phyloP scores from a whole-genome alignment of 108 stramenopile genomes.

The Discostella pseudostelligera region DNA sequence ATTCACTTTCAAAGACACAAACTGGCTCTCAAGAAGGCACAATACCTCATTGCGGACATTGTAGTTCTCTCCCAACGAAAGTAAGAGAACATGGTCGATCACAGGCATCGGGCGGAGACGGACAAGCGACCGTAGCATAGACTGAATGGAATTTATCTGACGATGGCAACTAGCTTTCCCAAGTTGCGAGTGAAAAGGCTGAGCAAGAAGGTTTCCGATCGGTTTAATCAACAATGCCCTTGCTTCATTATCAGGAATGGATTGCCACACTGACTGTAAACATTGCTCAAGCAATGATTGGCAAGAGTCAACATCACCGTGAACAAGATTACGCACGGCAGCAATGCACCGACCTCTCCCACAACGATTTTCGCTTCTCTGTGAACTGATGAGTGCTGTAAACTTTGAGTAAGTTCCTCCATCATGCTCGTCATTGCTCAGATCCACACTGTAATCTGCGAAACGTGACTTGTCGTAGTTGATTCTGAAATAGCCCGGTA shows the following conservation, averaged over 20 bases:
- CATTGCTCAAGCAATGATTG: conserved; percentile 57
- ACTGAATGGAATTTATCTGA: conserved; percentile 46
- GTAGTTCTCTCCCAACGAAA: conserved; percentile 60
- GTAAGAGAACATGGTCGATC: conserved; percentile 56
- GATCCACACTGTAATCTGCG: conserved; percentile 1
- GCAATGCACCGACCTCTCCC: conserved; percentile 46
- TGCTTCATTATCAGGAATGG: conserved; percentile 41
- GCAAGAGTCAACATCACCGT: conserved; percentile 50
- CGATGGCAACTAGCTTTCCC: conserved; percentile 33
- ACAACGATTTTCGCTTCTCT: conserved; percentile 18
- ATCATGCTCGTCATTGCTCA: conserved; percentile 9
- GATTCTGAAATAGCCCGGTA: conserved; percentile 9
- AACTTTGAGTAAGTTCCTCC: conserved; percentile 22
- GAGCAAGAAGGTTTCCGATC: conserved; percentile 66
- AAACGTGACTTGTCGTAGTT: neutral
- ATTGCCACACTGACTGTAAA: conserved; percentile 58
- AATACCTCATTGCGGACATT: conserved; percentile 75
- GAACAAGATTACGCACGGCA: conserved; percentile 55
- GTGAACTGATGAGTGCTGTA: conserved; percentile 14
- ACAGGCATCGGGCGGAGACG: conserved; percentile 58
- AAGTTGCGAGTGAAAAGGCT: conserved; percentile 70
- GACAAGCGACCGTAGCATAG: conserved; percentile 51
- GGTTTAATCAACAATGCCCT: conserved; percentile 46
- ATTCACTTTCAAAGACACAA: conserved; percentile 31
- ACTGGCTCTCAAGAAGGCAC: conserved; percentile 55